These are phyloP conservation scores for Penicillium sp. DNA, from an alignment of 2,329 filamentous ascomycete genomes.

Conservation along the genomic window DNA sequence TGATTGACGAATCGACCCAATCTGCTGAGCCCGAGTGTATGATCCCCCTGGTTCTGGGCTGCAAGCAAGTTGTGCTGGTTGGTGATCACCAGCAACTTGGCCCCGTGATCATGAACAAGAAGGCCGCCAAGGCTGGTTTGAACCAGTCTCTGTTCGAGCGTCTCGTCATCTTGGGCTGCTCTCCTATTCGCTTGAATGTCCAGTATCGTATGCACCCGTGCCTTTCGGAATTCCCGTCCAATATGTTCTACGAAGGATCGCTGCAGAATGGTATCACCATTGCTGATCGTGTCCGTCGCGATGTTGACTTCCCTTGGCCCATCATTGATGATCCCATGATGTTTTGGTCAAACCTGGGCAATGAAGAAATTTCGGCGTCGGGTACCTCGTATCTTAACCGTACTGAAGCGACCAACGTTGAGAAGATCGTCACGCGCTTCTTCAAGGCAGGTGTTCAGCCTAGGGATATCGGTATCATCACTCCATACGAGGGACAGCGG, in stretches of 20 bases:
- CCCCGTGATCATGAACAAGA: conserved; percentile 99
- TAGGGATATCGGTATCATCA: conserved; percentile 92
- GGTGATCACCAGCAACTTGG: conserved; percentile 98
- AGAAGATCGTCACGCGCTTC: conserved; percentile 97
- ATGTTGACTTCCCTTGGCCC: conserved; percentile 98
- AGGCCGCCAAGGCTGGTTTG: conserved; percentile 92
- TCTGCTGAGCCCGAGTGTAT: conserved; percentile 98
- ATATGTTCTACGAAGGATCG: conserved; percentile 99
- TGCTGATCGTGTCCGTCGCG: conserved; percentile 79
- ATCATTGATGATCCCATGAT: conserved; percentile 95
- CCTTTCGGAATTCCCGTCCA: conserved; percentile 93
- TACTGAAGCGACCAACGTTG: conserved; percentile 93
- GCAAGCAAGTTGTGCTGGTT: conserved; percentile 98
- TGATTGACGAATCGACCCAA: conserved; percentile 98
- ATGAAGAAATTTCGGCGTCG: conserved; percentile 96
- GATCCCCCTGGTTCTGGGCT: conserved; percentile 94
- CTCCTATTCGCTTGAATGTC: conserved; percentile 89
- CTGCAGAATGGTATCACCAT: conserved; percentile 95
- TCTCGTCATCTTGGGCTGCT: conserved; percentile 83
- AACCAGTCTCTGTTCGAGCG: conserved; percentile 99
- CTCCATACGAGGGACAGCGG: conserved; percentile 95
- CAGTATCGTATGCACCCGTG: conserved; percentile 99
- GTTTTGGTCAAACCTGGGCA: conserved; percentile 99
- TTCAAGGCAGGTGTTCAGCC: conserved; percentile 98
- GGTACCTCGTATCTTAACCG: conserved; percentile 98